Percentiles rank a stretch among this genome's conserved stretches.
Evolutionary conservation across 306 rosid genomes (phyloP).

Genomic region (Dryas drummondii): DNA sequence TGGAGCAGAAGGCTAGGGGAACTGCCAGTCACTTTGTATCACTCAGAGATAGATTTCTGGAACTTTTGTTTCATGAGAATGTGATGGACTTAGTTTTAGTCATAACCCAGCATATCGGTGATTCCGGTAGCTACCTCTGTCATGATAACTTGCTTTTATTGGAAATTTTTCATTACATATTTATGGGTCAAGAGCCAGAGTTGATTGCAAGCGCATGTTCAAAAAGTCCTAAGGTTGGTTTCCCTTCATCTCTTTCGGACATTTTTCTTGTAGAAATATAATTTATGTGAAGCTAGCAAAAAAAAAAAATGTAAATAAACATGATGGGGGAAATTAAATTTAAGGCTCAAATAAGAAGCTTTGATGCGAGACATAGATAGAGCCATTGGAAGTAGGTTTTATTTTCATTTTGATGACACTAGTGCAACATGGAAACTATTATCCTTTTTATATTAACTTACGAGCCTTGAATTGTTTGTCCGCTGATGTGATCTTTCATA

Average conservation of each 20-base stretch:
- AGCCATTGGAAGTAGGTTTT: not conserved
- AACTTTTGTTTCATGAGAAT: constrained; percentile 78
- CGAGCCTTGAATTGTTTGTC: constrained; percentile 5
- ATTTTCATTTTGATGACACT: not conserved
- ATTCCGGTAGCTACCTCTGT: constrained; percentile 60
- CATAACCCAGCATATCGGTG: constrained; percentile 65
- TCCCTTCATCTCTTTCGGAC: constrained; percentile 18
- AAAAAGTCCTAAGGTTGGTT: constrained; percentile 54
- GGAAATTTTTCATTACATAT: constrained; percentile 77
- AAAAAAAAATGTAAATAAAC: not conserved
- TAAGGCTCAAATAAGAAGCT: not conserved
- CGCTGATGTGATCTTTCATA: constrained; percentile 14
- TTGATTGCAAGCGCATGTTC: constrained; percentile 52
- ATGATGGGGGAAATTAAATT: not conserved
- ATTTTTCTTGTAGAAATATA: constrained; percentile 4
- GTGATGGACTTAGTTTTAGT: constrained; percentile 84
- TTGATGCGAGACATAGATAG: constrained; percentile 4
- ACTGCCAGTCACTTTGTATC: constrained; percentile 62
- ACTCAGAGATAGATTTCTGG: constrained; percentile 72
- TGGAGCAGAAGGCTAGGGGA: constrained; percentile 72
- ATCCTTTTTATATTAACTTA: constrained; percentile 2
- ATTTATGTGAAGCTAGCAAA: constrained; percentile 20
- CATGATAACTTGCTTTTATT: constrained; percentile 86
- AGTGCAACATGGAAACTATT: not conserved
- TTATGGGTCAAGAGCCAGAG: constrained; percentile 87